Evolutionary conservation across 2,329 filamentous ascomycete genomes (phyloP), one percentile per base, ranked within the genome.

Genomic region (Botrytis deweyae): DNA sequence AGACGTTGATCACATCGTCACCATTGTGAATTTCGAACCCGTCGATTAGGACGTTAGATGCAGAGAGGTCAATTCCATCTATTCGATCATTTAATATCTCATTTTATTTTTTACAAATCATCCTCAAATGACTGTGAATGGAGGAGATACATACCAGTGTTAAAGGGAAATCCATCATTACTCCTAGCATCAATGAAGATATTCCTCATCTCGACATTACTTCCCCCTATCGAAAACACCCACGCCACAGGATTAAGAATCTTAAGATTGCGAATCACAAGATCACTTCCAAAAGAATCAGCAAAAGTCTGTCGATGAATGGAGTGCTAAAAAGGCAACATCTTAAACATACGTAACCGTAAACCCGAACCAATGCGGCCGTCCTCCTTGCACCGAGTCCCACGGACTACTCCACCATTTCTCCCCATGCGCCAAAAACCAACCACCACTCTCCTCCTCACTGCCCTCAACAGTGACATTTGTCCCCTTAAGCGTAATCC

Each of bases 401-500:
- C 42, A 16, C 8, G 52, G 25, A 22, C 10, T 40, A 14, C 25
- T 33, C 70, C 70, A 72, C 70, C 70, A 72, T 8, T 36, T 72
- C 61, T 72, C 70, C 25, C 70, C 70, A 42, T 66, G 70, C 12
- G 61, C 70, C 62, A 72, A 62, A n/a, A 70, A 72, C 71, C 71
- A 72, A 1, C 63, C 71, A 7, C 71, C 70, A 5, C 8, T 12
- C 5, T 10, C 6, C 7, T 46, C 44, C 29, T 40, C 29, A 3
- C n/a, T 61, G 3, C 71, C 63, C 63, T 68, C 40, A 68, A 68
- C 68, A 16, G 42, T n/a, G 20, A 72, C 40, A 61, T 72, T 49
- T 3, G 29, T 40, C 38, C 71, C 71, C 29, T 68, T 68, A 20
- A 72, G 38, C 9, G 63, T 68, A 8, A 72, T 68, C 71, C 71